Evolutionary conservation across 208 protist genomes (phyloP).

Genomic region (Histomonas meleagridis): DNA sequence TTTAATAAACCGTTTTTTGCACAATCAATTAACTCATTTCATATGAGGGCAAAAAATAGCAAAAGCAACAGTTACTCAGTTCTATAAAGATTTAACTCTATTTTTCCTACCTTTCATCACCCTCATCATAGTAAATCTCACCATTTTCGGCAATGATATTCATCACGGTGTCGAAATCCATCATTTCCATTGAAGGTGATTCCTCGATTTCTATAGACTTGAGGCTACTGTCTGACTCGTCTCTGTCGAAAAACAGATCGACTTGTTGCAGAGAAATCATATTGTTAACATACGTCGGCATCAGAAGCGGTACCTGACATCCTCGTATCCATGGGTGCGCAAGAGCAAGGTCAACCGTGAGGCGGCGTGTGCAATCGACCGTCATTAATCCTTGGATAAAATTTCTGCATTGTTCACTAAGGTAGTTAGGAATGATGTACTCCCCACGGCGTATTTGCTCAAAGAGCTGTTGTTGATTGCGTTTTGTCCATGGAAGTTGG

Average conservation of each 20-base stretch:
- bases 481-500: neutral
- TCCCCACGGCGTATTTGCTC: neutral
- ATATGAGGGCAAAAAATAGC: no score
- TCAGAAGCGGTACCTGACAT: neutral
- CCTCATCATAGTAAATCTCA: no score
- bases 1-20: no score
- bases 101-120: no score
- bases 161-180: no score
- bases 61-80: no score
- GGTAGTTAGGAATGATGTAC: neutral
- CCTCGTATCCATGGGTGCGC: neutral
- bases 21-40: no score
- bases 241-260: conserved; percentile 1
- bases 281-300: neutral
- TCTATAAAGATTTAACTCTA: no score
- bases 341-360: neutral
- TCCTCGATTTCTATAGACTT: no score
- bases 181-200: no score
- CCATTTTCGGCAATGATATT: no score
- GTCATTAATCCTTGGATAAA: neutral
- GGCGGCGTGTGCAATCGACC: neutral
- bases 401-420: neutral
- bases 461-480: neutral
- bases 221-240: no score
- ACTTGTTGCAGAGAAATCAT: neutral